phyloP scores from a whole-genome alignment of 352 stramenopile genomes.

The Pythium apleroticum region DNA sequence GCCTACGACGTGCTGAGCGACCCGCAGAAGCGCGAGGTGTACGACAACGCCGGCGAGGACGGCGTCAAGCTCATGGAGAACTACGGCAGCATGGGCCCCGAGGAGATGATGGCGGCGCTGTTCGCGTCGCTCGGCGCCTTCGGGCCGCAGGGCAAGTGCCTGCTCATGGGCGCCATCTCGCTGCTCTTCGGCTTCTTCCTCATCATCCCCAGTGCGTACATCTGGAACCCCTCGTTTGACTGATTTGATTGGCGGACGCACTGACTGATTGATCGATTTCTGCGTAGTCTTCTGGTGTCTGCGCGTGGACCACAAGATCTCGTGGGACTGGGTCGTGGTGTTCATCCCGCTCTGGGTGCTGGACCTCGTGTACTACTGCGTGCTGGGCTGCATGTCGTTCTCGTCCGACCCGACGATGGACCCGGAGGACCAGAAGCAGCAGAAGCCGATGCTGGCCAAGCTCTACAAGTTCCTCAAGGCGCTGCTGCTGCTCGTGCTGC shows the following conservation, averaged over 20 bases:
- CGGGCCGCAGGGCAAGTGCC: slow-evolving; percentile 57
- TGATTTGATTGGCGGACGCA: too few relatives aligned
- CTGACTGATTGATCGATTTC: neutral
- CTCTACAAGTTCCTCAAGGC: slow-evolving; percentile 84
- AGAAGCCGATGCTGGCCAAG: slow-evolving; percentile 58
- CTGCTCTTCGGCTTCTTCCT: slow-evolving; percentile 82
- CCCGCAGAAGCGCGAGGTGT: slow-evolving; percentile 80
- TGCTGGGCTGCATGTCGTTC: slow-evolving; percentile 57
- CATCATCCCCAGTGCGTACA: slow-evolving; percentile 74
- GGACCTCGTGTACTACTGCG: slow-evolving; percentile 76
- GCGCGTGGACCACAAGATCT: slow-evolving; percentile 69
- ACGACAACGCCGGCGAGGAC: slow-evolving; percentile 85
- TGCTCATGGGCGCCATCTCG: slow-evolving; percentile 71
- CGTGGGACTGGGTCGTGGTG: slow-evolving; percentile 77
- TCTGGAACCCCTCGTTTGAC: too few relatives aligned
- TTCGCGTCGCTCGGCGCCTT: slow-evolving; percentile 78
- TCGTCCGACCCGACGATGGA: slow-evolving; percentile 49
- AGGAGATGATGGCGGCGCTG: slow-evolving; percentile 67
- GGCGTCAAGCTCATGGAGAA: slow-evolving; percentile 90
- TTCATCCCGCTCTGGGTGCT: slow-evolving; percentile 83
- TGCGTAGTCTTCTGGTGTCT: slow-evolving; percentile 79
- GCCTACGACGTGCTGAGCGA: slow-evolving; percentile 94
- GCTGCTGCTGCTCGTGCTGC: slow-evolving; percentile 68
- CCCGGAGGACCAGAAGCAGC: slow-evolving; percentile 53
- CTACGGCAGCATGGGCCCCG: slow-evolving; percentile 78